Evolutionary conservation across 208 protist genomes (phyloP), one percentile per base, ranked within the genome.

Genomic region (Trichomonas gallinae): DNA sequence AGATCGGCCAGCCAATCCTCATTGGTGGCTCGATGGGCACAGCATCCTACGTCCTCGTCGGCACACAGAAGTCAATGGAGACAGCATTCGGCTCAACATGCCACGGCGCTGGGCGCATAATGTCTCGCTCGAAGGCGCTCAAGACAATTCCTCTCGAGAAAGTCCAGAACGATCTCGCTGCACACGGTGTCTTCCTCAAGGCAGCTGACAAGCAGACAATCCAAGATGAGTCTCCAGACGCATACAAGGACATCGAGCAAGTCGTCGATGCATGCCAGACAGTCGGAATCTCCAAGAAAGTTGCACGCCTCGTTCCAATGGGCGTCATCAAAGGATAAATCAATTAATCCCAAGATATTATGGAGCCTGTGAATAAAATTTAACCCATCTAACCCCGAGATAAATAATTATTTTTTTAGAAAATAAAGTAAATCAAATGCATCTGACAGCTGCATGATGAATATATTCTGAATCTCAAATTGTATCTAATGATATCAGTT

Each of bases 161-260:
- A 15, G 97, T 98, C 10, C 93, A 98, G 8, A 93, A 97, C 6
- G 97, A 97, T 11, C 96, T 98, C 17, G 51, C 96, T 38, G 38
- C 96, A 40, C 97, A 98, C 89, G 97, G 97, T 81, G 98, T 99
- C 83, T 91, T 97, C 26, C 98, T 98, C 42, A 97, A 98, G 63
- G 97, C 98, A 51, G 98, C 98, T 0, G 97, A 97, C 31, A 98
- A 97, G 6, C 99, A 99, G 97, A 96, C 98, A 10, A 96, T 99
- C 6, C 97, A 97, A 89, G 98, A 99, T 88, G 98, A 99, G 96
- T 96, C 98, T 11, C 98, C 98, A 11, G 98, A 98, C 96, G 97
- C 98, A 10, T 98, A 98, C 97, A 98, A 98, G 97, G 97, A 98
- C 93, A 98, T 98, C n/a, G n/a, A n/a, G n/a, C n/a, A n/a, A n/a